Percentiles rank a stretch among this genome's conserved stretches.
Evolutionary conservation across 2,329 filamentous ascomycete species (phyloP).

Genomic region (Sarocladiaceae sp.): DNA sequence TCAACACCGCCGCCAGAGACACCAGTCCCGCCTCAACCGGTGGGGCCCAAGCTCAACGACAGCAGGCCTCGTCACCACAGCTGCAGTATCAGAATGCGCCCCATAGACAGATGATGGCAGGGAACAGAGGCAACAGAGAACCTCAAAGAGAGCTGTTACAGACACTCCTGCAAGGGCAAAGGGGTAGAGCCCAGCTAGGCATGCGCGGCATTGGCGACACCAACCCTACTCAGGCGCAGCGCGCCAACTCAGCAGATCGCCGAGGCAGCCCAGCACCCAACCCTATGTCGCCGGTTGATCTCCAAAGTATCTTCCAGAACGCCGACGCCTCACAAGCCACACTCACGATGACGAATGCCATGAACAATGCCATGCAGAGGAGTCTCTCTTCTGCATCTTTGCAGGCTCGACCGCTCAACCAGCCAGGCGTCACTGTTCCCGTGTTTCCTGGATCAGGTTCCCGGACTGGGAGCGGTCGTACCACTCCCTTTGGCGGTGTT

Average conservation of each 20-base stretch:
- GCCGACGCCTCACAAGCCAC: constrained; percentile 42
- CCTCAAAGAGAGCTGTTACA: constrained; percentile 38
- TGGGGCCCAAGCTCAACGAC: constrained; percentile 20
- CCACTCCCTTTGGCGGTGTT: constrained; percentile 31
- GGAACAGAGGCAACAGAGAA: constrained; percentile 43
- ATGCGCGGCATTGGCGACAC: constrained; percentile 36
- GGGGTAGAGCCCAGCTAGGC: constrained; percentile 33
- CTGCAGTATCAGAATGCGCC: constrained; percentile 37
- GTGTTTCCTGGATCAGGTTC: constrained; percentile 29
- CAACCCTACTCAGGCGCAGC: not conserved
- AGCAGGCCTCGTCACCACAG: constrained; percentile 16
- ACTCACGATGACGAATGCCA: constrained; percentile 37
- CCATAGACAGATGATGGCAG: constrained; percentile 38
- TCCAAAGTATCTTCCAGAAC: constrained; percentile 41
- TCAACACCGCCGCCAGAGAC: constrained; percentile 18
- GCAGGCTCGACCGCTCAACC: constrained; percentile 25
- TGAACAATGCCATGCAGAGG: constrained; percentile 47
- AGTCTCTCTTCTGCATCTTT: constrained; percentile 44
- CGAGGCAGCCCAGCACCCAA: constrained; percentile 25
- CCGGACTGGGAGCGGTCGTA: constrained; percentile 40
- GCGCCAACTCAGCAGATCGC: constrained; percentile 13
- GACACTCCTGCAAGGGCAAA: no score
- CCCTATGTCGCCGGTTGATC: constrained; percentile 34
- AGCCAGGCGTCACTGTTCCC: constrained; percentile 40
- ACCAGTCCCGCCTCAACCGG: constrained; percentile 21